Evolutionary conservation across 306 rosid genomes (phyloP), one percentile per base, ranked within the genome.

Genomic region (Lotus japonicus): DNA sequence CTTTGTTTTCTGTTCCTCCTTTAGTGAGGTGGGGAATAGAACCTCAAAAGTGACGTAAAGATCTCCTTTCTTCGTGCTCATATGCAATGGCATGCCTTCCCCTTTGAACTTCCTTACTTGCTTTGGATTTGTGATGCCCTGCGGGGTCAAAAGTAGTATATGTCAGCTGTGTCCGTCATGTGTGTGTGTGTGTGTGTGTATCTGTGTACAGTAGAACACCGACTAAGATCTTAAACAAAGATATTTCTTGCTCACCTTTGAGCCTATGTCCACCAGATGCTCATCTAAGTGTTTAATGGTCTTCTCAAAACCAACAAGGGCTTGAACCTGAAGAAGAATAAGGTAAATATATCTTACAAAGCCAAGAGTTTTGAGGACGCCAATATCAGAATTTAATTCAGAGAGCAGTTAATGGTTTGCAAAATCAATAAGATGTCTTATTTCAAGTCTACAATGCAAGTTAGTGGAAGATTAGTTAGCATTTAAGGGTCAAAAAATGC

Each of bases 241-340:
- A 63, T 28, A 54, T 21, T 64, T 60, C 17, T 13, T 58, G 54
- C 88, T 68, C 57, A 94, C 99, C 99, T 84, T 88, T 48, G 97
- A 59, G 84, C 97, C 56, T n/a, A 94, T 81, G 72, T 94, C 84
- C 38, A 94, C 96, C 64, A 83, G 75, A 85, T 83, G 99, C 64
- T 88, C 99, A 53, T 94, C 99, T 7, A 90, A 86, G 79, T 94
- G 99, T 75, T 88, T 85, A 54, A 94, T 43, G 51, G 84, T 85
- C 84, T 90, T 94, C 83, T 94, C 92, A 71, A 88, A 94, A 57
- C 99, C 97, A 41, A 88, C 97, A 31, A 94, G 92, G 26, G 99
- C 96, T 94, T 94, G 96, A 82, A 94, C 96, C 99, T 90, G 77
- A 65, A 68, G 56, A 68, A 23, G 52, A 57, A 39, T 14, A 17